These are phyloP conservation scores for Periconia sp. DNA, from an alignment of 2,329 filamentous ascomycete genomes.

Conservation along the genomic window DNA sequence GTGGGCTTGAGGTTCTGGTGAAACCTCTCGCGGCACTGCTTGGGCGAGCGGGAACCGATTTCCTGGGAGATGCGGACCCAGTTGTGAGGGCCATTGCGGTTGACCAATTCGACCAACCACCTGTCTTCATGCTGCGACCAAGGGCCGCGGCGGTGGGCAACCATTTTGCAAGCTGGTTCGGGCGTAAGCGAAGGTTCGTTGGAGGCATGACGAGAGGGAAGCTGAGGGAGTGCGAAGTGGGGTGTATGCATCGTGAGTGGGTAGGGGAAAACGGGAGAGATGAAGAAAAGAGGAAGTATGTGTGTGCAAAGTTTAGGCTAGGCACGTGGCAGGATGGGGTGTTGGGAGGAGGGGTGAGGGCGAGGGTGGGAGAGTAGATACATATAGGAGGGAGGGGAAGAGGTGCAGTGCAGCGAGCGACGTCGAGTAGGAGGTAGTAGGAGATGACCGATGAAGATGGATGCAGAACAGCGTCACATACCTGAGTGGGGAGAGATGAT, in stretches of 20 bases:
- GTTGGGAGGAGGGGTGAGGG: not conserved
- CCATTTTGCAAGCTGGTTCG: conserved; percentile 36
- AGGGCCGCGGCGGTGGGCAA: conserved; percentile 71
- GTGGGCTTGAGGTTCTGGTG: conserved; percentile 91
- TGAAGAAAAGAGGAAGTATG: not conserved
- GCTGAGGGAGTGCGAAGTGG: not conserved
- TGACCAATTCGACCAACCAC: conserved; percentile 69
- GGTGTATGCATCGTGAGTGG: not conserved
- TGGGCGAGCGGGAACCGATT: conserved; percentile 78
- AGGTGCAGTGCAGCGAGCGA: not conserved
- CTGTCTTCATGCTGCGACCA: conserved; percentile 80
- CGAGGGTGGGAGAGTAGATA: conserved; percentile 3
- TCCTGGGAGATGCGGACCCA: conserved; percentile 84
- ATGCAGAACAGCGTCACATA: not conserved
- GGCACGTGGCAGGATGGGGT: not conserved
- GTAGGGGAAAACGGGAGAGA: not conserved
- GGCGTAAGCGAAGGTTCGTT: not conserved
- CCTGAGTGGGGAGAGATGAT: not conserved
- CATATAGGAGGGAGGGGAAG: not conserved
- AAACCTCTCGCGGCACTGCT: conserved; percentile 92
- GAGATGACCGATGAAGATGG: too few species aligned
- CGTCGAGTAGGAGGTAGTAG: too few species aligned
- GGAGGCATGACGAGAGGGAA: not conserved
- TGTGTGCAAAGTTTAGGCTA: too few species aligned
- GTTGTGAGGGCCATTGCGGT: conserved; percentile 74